Percentiles rank a stretch among this genome's conserved stretches.
Conservation (phyloP, 1,284 basidiomycete species). For the Somion occarium region DNA sequence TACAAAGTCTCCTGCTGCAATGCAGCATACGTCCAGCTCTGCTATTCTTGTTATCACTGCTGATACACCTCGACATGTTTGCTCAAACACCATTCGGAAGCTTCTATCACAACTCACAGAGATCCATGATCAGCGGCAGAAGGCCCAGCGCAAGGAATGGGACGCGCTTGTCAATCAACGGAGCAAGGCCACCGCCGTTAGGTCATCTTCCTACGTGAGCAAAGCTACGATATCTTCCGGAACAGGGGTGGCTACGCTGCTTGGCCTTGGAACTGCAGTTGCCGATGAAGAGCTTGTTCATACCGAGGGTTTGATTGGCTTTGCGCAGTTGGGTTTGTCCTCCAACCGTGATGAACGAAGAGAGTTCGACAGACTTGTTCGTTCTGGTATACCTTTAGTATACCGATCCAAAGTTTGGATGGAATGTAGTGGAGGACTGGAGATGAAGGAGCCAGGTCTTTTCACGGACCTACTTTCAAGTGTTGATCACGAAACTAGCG, state of each 20-base stretch:
- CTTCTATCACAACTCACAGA: constrained; percentile 80
- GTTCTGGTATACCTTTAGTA: constrained; percentile 83
- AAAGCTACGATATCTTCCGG: constrained; percentile 21
- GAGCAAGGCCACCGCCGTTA: constrained; percentile 32
- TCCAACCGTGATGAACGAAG: constrained; percentile 73
- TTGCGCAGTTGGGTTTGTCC: constrained; percentile 80
- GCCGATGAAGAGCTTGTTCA: constrained; percentile 70
- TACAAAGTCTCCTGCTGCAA: constrained; percentile 18
- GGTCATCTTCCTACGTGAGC: constrained; percentile 19
- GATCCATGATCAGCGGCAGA: constrained; percentile 84
- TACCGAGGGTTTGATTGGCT: constrained; percentile 77
- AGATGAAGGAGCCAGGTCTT: constrained; percentile 88
- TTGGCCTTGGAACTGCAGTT: constrained; percentile 58
- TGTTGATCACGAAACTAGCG: constrained; percentile 46
- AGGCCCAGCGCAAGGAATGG: constrained; percentile 77
- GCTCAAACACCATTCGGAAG: constrained; percentile 70
- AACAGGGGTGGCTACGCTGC: constrained; percentile 47
- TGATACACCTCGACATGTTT: constrained; percentile 65
- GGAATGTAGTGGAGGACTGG: constrained; percentile 89
- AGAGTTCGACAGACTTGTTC: constrained; percentile 76
- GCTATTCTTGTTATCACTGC: constrained; percentile 52
- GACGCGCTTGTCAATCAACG: constrained; percentile 79
- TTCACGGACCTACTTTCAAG: constrained; percentile 82
- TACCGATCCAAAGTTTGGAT: constrained; percentile 89
- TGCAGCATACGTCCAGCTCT: constrained; percentile 26